Base-by-base conservation (phyloP, 306 rosid genomes). In the Leucaena leucocephala region DNA sequence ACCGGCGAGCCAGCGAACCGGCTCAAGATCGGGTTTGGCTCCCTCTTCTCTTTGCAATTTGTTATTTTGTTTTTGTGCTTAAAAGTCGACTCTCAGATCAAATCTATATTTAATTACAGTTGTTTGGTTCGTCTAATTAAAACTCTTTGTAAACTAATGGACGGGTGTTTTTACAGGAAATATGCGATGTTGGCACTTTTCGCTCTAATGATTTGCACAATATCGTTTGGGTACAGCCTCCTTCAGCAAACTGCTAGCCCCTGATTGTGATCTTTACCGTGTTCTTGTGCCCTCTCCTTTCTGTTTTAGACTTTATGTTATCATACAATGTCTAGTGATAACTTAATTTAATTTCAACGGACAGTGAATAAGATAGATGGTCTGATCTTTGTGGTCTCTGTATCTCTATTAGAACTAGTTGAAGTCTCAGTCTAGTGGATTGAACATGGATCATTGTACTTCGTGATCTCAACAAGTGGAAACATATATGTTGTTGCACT, bases 1-100 rank as follows among this genome's bases (percentile, higher is more conserved):
- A 83, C 98, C 2, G 97, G 97, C 0, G 79, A 80, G 44, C 98
- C 98, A 57, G n/a, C 80, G 72, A 93, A 93, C 14, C 98, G 98
- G 49, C 86, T 83, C 76, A 50, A 74, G 5, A 12, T 90, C 34
- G 98, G 98, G 93, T 91, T 78, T 17, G 93, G 27, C 39, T 55
- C 69, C 27, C 19, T 40, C 36, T 22, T 17, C 6, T 49, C 15
- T 67, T 63, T 15, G 15, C 19, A 61, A 36, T 38, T 43, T 27
- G 27, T 27, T 11, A 27, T n/a, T 22, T 0, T 27, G 27, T 27
- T 27, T 27, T n/a, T 54, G 7, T 6, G 13, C 27, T 55, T 4
- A 4, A 67, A 65, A 7, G 10, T 43, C 49, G 48, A 4, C 6
- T 36, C 11, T 42, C 13, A 17, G 6, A 33, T 12, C 10, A 73